phyloP scores from a whole-genome alignment of 192 early-diverging fungal species.

The Coemansia sp. region DNA sequence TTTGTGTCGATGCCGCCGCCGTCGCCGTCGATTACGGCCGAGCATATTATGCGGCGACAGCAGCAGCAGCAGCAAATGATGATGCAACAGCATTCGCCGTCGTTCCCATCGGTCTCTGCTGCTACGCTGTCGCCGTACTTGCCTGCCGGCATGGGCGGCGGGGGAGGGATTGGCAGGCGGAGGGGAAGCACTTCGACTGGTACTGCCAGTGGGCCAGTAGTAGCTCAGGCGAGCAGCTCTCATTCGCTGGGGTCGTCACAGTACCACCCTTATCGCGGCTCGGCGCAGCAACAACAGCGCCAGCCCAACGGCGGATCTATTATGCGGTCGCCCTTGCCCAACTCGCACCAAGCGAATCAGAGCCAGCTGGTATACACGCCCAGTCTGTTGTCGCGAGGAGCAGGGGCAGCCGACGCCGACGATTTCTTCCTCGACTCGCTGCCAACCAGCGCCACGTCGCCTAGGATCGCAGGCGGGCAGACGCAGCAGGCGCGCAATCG shows the following conservation, averaged over 20 bases:
- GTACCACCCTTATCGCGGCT: slow-evolving; percentile 25
- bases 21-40: slow-evolving; percentile 42
- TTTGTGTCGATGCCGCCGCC: slow-evolving; percentile 36
- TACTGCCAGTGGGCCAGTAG: background rate
- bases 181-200: slow-evolving; percentile 2
- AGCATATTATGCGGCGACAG: slow-evolving; percentile 44
- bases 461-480: background rate
- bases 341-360: background rate
- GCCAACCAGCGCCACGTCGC: background rate
- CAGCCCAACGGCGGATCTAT: background rate
- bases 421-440: slow-evolving; percentile 18
- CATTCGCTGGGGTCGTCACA: slow-evolving; percentile 15
- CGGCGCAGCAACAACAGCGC: background rate
- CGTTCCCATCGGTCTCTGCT: slow-evolving; percentile 10
- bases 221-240: background rate
- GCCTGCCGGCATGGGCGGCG: background rate
- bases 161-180: slow-evolving; percentile 6
- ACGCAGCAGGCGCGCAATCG: slow-evolving; percentile 2
- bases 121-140: background rate
- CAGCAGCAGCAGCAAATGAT: slow-evolving; percentile 9
- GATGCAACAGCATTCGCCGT: slow-evolving; percentile 14
- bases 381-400: background rate
- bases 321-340: background rate
- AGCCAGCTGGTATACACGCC: slow-evolving; percentile 1
- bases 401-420: background rate